Conservation (phyloP, 1,139 yeast species). For the Yamadazyma spencermartinsiae region DNA sequence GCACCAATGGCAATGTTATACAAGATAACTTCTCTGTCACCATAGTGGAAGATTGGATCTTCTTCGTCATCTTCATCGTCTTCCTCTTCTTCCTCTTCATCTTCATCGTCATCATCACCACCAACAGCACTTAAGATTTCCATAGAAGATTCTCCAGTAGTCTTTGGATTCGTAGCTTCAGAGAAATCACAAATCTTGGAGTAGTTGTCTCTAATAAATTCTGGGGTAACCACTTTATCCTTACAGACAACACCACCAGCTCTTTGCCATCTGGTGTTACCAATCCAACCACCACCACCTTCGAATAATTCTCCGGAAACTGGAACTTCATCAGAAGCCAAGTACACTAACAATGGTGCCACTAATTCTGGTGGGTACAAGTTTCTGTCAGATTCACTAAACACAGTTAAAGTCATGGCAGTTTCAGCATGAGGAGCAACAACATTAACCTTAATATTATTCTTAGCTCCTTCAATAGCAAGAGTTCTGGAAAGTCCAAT, state of each 20-base stretch:
- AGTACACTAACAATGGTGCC: constrained; percentile 82
- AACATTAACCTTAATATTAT: constrained; percentile 72
- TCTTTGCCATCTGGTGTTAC: constrained; percentile 94
- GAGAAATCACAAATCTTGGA: constrained; percentile 64
- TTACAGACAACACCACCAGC: constrained; percentile 77
- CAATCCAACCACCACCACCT: constrained; percentile 88
- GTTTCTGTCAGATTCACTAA: constrained; percentile 73
- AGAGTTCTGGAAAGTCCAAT: constrained; percentile 81
- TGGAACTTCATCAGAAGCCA: constrained; percentile 74
- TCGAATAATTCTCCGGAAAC: constrained; percentile 44
- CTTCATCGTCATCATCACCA: constrained; percentile 48
- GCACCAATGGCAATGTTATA: constrained; percentile 94
- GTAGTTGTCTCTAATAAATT: constrained; percentile 71
- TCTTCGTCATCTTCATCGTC: constrained; percentile 57
- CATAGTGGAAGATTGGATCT: constrained; percentile 49
- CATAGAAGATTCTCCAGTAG: constrained; percentile 77
- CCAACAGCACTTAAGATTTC: constrained; percentile 70
- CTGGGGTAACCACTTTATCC: constrained; percentile 60
- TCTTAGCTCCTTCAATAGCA: constrained; percentile 86
- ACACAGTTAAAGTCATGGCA: constrained; percentile 90
- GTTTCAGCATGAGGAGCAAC: constrained; percentile 99
- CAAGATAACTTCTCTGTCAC: constrained; percentile 72
- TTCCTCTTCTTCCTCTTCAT: constrained; percentile 48
- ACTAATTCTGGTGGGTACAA: constrained; percentile 87
- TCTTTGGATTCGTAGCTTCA: constrained; percentile 59